Base-by-base conservation (phyloP, 2,329 filamentous ascomycete species). In the Xenoacremonium recifei region DNA sequence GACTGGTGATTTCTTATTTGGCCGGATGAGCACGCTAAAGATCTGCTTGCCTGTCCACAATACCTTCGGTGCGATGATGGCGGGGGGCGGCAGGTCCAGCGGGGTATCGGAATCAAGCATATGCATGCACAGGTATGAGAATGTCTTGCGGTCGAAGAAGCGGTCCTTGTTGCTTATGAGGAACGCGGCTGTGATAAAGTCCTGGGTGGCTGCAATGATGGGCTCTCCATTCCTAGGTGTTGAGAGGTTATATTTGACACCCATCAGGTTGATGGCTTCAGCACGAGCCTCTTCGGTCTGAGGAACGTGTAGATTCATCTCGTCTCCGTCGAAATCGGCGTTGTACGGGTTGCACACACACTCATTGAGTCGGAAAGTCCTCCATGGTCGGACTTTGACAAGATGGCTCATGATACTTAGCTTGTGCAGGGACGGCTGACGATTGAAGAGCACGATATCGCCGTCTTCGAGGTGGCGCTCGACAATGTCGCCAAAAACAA, bases 311-410 rank as follows among this genome's bases (percentile, higher is more conserved):
- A 99, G 70, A 57, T 99, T 99, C 93, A 99, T 99, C 66, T 99
- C 93, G 57, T 99, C 93, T 46, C 93, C 93, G 58, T 99, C 93
- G 55, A 99, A 99, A 79, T 99, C 93, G 42, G 93, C 93, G 57
- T 99, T 99, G 75, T 99, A 99, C 4, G 93, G 93, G 48, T 87
- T 91, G 68, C 93, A 99, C 2, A 96, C 93, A 79, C 93, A 99
- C 64, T 99, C 93, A 62, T 99, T 99, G 15, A 99, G 76, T 40
- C 93, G 85, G 63, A 99, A 97, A 0, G 93, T 99, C 65, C 91
- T 84, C 84, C 93, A 95, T 0, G 92, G 93, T 37, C 93, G 82
- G 36, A 99, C 82, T 66, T 96, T 96, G 55, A 86, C 93, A 59
- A 87, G 83, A 72, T 99, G 93, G 60, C 88, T 92, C 70, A 99